Evolutionary conservation across 345 rosid genomes (phyloP).

Genomic region (Eucalyptus microcorys): DNA sequence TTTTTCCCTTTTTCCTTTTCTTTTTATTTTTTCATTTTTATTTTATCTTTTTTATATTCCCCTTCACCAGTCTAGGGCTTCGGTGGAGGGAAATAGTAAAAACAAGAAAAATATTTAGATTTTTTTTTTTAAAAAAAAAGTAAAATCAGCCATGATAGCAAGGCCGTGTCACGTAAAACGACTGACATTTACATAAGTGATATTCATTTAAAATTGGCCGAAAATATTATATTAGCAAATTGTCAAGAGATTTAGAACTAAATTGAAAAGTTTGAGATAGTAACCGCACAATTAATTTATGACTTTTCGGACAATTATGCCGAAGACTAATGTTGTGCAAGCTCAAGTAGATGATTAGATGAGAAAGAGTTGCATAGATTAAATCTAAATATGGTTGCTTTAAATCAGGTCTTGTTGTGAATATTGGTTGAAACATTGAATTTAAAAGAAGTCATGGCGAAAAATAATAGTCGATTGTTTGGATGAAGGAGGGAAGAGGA

Average conservation of each 20-base stretch:
- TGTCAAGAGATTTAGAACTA: neutral
- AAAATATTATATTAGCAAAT: neutral
- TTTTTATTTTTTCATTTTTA: neutral
- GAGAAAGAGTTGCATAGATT: neutral
- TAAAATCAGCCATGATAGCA: neutral
- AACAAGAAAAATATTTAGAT: neutral
- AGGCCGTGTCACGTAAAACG: fast-evolving
- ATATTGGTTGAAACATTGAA: neutral
- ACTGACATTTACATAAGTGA: neutral
- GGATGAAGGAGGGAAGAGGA: neutral
- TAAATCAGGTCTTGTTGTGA: neutral
- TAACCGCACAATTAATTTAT: neutral
- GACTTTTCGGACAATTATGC: neutral
- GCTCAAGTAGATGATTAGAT: neutral
- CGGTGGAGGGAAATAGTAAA: neutral
- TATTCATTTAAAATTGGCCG: neutral
- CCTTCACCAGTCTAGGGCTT: fast-evolving
- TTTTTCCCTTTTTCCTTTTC: neutral
- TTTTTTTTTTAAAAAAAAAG: fast-evolving
- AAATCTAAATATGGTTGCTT: neutral
- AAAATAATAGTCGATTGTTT: neutral
- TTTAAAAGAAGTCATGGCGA: neutral
- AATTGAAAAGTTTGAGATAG: neutral
- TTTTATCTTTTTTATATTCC: neutral
- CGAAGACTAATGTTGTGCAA: neutral